A percentile compares a stretch with the other conserved stretches of the same genome.
These are phyloP conservation scores for Dalbergia cochinchinensis DNA, from an alignment of 306 rosid genomes.

Conservation along the genomic window DNA sequence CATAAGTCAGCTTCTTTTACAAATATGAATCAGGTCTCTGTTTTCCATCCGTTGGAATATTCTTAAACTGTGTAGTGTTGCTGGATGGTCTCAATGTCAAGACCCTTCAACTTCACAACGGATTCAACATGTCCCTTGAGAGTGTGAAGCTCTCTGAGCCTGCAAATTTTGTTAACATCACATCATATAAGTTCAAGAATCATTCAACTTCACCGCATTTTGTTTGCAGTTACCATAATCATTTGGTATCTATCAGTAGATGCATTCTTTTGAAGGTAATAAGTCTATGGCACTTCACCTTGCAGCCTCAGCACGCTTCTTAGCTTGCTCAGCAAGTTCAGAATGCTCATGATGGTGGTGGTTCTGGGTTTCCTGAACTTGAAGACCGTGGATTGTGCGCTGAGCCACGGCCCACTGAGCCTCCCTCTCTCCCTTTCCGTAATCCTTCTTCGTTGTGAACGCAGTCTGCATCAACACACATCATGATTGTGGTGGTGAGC, in stretches of 20 bases:
- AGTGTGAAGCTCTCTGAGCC: constrained; percentile 72
- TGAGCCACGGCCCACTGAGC: constrained; percentile 72
- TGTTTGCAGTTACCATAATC: background rate
- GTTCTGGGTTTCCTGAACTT: constrained; percentile 42
- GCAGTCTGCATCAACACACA: constrained; percentile 60
- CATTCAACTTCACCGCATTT: constrained; percentile 14
- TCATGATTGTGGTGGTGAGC: background rate
- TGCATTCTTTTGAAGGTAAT: background rate
- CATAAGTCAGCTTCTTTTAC: constrained; percentile 19
- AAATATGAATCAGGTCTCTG: background rate
- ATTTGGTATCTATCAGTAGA: background rate
- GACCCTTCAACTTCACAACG: constrained; percentile 67
- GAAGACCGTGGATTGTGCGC: constrained; percentile 69
- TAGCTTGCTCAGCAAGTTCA: constrained; percentile 71
- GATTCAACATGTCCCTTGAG: constrained; percentile 72
- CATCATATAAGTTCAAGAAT: background rate
- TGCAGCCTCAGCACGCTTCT: constrained; percentile 73
- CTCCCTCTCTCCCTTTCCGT: constrained; percentile 73
- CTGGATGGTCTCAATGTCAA: constrained; percentile 59
- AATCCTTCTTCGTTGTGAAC: constrained; percentile 68
- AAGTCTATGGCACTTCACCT: constrained; percentile 47
- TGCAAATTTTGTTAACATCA: constrained; percentile 39
- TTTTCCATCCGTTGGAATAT: constrained; percentile 2
- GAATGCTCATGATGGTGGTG: constrained; percentile 51
- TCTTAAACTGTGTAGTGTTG: constrained; percentile 53